Evolutionary conservation across 192 early-diverging fungal genomes (phyloP), one percentile per base, ranked within the genome.

Genomic region (Oehlia diaphana): DNA sequence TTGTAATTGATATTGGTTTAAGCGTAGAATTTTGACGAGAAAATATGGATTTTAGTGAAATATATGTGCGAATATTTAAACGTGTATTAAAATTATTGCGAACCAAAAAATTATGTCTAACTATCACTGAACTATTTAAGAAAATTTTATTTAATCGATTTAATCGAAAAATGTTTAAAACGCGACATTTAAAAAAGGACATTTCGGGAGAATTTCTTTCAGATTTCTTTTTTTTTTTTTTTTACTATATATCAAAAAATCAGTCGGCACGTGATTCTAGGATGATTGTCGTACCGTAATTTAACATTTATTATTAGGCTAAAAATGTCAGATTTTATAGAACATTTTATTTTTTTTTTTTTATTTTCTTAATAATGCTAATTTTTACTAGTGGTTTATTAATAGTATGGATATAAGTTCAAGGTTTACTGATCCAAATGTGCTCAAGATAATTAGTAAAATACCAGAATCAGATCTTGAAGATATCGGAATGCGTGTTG

Each of bases 401-500:
- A 12, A 47, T 47, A 47, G 44, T 47, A 47, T 47, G 10, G 44
- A 47, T 12, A 1, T 12, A 47, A 47, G 44, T 47, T 47, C 44
- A 12, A 47, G 44, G 2, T 47, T 47, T 47, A 12, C 44, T 47
- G 44, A 47, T 47, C 44, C 44, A 47, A 12, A 47, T 47, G 44
- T 47, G 10, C 10, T 2, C 10, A 31, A 16, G 66, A 5, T 68
- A 7, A 68, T 37, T 21, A 72, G 77, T 7, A 33, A 79, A 31
- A 76, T 87, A 39, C 26, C 82, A 2, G 72, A 80, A 33, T 83
- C 82, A 64, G 84, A 85, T 44, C 76, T 85, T 63, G 79, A 74
- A 49, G 86, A 87, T 58, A 85, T 87, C 75, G 86, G 86, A 19
- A 13, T 49, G 21, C 44, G 82, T 28, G 28, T 82, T 26, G 64